These are phyloP conservation scores for Fraxinus latifolia DNA, from an alignment of 305 asterid species.

Conservation along the genomic window DNA sequence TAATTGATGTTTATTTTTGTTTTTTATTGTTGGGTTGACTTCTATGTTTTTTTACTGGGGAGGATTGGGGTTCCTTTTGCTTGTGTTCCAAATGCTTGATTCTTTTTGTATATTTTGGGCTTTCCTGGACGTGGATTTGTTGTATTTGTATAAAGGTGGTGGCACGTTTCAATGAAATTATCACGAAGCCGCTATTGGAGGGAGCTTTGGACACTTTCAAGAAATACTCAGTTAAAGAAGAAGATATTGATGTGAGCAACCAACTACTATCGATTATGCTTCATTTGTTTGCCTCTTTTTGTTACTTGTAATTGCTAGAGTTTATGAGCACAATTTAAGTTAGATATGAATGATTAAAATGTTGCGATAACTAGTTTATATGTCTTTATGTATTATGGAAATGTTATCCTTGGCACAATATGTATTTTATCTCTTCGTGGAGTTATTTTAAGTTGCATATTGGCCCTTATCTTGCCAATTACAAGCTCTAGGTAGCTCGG, in stretches of 20 bases:
- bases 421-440: neutral
- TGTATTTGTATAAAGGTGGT: slow-evolving; percentile 60
- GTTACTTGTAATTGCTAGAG: neutral
- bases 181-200: slow-evolving; percentile 72
- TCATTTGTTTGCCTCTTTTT: neutral
- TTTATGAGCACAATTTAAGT: neutral
- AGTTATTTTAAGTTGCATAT: neutral
- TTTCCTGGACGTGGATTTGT: neutral
- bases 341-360: neutral
- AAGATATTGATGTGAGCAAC: slow-evolving; percentile 72
- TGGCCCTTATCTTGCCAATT: neutral
- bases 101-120: neutral
- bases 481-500: neutral
- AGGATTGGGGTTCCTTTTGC: neutral
- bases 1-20: neutral
- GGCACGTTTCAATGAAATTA: slow-evolving; percentile 90
- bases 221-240: slow-evolving; percentile 75
- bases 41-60: neutral
- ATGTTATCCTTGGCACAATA: neutral
- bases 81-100: neutral
- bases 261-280: slow-evolving; percentile 5
- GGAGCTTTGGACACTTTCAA: slow-evolving; percentile 93
- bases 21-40: neutral
- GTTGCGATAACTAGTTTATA: neutral
- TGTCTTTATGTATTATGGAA: neutral